Evolutionary conservation across 192 early-diverging fungal genomes (phyloP).

Genomic region (Gaertneriomyces semiglobifer): DNA sequence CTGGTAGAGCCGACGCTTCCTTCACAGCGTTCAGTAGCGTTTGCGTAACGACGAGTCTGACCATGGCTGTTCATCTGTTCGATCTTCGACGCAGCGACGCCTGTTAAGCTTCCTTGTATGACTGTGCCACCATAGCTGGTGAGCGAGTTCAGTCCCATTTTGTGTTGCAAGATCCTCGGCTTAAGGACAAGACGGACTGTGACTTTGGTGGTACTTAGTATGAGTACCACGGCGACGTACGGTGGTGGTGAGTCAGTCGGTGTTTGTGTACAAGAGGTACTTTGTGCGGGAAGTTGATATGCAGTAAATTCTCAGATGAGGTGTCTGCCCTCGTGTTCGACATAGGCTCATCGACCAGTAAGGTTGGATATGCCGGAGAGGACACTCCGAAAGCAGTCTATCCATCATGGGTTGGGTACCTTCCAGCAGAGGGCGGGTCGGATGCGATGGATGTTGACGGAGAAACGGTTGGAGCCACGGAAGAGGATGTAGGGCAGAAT

Average conservation of each 20-base stretch:
- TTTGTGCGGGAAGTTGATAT: not conserved
- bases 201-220: too few relatives aligned
- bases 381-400: conserved; percentile 87
- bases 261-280: not conserved
- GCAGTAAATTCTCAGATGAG: conserved; percentile 63
- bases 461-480: not conserved
- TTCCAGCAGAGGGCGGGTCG: not conserved
- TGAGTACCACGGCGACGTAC: conserved; percentile 20
- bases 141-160: too few relatives aligned
- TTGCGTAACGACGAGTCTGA: conserved; percentile 7
- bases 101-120: too few relatives aligned
- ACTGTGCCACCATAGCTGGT: too few relatives aligned
- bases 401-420: conserved; percentile 70
- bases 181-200: too few relatives aligned
- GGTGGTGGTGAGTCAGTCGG: conserved; percentile 19
- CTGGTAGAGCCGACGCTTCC: too few relatives aligned
- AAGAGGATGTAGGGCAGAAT: not conserved
- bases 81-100: too few relatives aligned
- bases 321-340: conserved; percentile 92
- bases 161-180: too few relatives aligned
- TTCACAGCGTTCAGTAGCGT: not conserved
- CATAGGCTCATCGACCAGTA: conserved; percentile 79
- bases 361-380: conserved; percentile 96
- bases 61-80: not conserved
- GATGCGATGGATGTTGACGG: conserved; percentile 19